These are phyloP conservation scores for Atkinsonella texensis DNA, from an alignment of 2,329 filamentous ascomycete genomes.

Conservation along the genomic window DNA sequence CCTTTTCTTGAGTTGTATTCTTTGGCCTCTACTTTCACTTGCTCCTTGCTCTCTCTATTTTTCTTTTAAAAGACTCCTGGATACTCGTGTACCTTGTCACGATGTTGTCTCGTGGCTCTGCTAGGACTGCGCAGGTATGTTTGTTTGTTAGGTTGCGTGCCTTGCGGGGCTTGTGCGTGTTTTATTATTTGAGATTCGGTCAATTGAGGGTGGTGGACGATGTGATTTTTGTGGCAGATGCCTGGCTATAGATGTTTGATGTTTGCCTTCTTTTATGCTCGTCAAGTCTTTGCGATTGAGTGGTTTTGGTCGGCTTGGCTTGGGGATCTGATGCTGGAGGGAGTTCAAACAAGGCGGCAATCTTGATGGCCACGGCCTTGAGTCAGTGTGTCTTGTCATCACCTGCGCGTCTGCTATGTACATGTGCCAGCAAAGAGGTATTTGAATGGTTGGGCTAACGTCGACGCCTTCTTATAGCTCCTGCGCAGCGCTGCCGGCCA, in stretches of 20 bases:
- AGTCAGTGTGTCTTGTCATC: too few species aligned
- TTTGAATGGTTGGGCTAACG: background rate
- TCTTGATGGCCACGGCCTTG: too few species aligned
- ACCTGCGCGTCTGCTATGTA: too few species aligned
- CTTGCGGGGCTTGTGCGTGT: background rate
- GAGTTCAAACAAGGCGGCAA: background rate
- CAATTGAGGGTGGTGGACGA: too few species aligned
- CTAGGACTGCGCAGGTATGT: slow-evolving; percentile 45
- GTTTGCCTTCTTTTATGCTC: background rate
- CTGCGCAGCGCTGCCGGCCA: slow-evolving; percentile 36
- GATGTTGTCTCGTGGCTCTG: slow-evolving; percentile 48
- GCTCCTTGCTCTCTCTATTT: slow-evolving; percentile 1
- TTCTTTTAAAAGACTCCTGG: slow-evolving; percentile 3
- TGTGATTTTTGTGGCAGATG: too few species aligned
- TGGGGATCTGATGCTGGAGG: background rate
- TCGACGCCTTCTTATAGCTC: slow-evolving; percentile 25
- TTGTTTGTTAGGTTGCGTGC: background rate
- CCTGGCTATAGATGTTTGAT: too few species aligned
- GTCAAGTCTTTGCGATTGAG: background rate
- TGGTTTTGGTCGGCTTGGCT: background rate
- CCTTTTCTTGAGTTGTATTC: too few species aligned
- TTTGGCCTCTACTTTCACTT: background rate
- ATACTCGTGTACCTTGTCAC: slow-evolving; percentile 13
- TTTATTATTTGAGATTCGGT: background rate
- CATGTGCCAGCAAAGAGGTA: background rate